Percentiles rank a stretch among this genome's conserved stretches.
Evolutionary conservation across 495 filamentous ascomycete species (phyloP).

Genomic region (Jackrogersella multiformis): DNA sequence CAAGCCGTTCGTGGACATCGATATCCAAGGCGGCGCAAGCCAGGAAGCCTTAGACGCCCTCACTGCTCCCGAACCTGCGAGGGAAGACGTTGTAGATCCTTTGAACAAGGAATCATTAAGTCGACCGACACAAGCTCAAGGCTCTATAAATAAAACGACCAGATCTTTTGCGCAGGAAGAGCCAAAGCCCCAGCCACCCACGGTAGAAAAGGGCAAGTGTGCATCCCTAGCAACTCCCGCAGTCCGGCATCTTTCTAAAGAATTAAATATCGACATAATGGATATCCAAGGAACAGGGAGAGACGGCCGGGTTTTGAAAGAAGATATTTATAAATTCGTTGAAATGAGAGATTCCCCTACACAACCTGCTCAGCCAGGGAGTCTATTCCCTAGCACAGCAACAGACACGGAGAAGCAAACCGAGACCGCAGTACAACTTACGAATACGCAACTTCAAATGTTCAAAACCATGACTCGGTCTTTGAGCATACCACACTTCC

Average conservation of each 20-base stretch:
- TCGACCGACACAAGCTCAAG: conserved; percentile 20
- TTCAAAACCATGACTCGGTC: conserved; percentile 98
- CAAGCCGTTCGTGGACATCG: conserved; percentile 82
- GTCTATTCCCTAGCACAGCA: conserved; percentile 41
- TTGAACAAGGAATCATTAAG: conserved; percentile 38
- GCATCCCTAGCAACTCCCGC: conserved; percentile 87
- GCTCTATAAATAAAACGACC: conserved; percentile 18
- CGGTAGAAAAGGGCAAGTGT: conserved; percentile 59
- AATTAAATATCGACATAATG: conserved; percentile 76
- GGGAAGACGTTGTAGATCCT: conserved; percentile 30
- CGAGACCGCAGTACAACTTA: conserved; percentile 73
- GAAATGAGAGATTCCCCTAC: conserved; percentile 50
- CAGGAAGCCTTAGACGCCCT: conserved; percentile 57
- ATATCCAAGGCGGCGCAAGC: conserved; percentile 66
- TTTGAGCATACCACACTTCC: conserved; percentile 89
- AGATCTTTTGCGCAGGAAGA: conserved; percentile 8
- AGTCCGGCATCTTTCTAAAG: conserved; percentile 85
- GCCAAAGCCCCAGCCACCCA: conserved; percentile 12
- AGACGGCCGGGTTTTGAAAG: conserved; percentile 90
- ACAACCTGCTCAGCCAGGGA: conserved; percentile 29
- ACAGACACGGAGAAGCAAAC: conserved; percentile 57
- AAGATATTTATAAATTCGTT: conserved; percentile 85
- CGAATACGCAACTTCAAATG: conserved; percentile 88
- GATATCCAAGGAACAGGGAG: conserved; percentile 87
- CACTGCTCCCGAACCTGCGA: conserved; percentile 47